These are phyloP conservation scores for Cornus florida DNA, from an alignment of 148 eudicot genomes.

Conservation along the genomic window DNA sequence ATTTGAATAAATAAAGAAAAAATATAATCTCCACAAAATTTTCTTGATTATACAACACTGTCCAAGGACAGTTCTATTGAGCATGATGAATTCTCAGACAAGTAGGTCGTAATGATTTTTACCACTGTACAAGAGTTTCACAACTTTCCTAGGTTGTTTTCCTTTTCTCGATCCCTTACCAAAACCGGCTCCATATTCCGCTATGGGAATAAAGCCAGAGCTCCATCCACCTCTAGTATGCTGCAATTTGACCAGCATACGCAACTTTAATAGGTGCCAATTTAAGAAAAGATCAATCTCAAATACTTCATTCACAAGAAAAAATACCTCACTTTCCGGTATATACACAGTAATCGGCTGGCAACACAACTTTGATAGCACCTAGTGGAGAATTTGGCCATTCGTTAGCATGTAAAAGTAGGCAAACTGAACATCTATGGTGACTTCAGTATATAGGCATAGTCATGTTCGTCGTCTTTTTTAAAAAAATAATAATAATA, in stretches of 20 bases:
- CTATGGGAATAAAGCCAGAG: slow-evolving; percentile 72
- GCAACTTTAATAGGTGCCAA: neutral
- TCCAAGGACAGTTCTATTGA: neutral
- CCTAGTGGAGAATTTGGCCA: slow-evolving; percentile 37
- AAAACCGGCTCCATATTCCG: slow-evolving; percentile 72
- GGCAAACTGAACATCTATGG: neutral
- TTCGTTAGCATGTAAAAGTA: slow-evolving; percentile 13
- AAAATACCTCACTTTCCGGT: slow-evolving; percentile 75
- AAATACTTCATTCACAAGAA: neutral
- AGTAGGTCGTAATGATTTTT: slow-evolving; percentile 83
- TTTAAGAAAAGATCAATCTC: neutral
- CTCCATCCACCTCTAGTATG: slow-evolving; percentile 46
- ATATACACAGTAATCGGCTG: slow-evolving; percentile 86
- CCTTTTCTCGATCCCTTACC: slow-evolving; percentile 48
- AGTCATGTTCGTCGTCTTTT: neutral
- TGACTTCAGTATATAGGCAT: neutral
- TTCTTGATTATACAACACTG: neutral
- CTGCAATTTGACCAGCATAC: slow-evolving; percentile 34
- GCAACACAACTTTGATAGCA: slow-evolving; percentile 78
- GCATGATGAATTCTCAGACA: slow-evolving; percentile 30
- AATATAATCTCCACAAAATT: neutral
- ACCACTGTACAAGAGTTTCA: slow-evolving; percentile 78
- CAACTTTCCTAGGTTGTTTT: slow-evolving; percentile 50
- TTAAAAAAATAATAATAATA: no score
- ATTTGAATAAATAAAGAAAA: no score